Percentiles rank a stretch among this genome's conserved stretches.
These are phyloP conservation scores for Karstenula rhodostoma DNA, from an alignment of 2,329 filamentous ascomycete species.

Conservation along the genomic window DNA sequence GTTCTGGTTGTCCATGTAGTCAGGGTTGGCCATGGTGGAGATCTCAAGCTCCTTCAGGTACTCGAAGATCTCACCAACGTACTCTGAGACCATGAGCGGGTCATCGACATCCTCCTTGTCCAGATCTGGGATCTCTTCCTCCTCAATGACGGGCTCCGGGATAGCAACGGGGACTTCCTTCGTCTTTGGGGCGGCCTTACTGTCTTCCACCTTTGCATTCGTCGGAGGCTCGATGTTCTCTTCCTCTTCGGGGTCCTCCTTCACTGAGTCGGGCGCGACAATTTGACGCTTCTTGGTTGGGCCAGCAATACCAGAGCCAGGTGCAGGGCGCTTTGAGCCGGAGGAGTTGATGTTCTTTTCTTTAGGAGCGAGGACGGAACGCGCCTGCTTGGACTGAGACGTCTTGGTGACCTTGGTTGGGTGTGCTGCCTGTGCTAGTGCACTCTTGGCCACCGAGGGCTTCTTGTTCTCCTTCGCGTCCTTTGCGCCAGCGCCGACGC, in stretches of 20 bases:
- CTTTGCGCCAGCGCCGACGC: slow-evolving; percentile 48
- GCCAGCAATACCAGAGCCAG: slow-evolving; percentile 73
- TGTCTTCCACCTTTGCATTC: slow-evolving; percentile 59
- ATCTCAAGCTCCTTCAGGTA: slow-evolving; percentile 89
- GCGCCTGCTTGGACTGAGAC: slow-evolving; percentile 66
- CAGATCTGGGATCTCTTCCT: slow-evolving; percentile 63
- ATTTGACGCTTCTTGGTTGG: slow-evolving; percentile 73
- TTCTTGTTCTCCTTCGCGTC: slow-evolving; percentile 75
- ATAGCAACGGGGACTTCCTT: slow-evolving; percentile 29
- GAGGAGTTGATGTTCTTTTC: slow-evolving; percentile 69
- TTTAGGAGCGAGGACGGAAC: slow-evolving; percentile 71
- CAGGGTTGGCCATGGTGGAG: slow-evolving; percentile 81
- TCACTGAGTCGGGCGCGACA: slow-evolving; percentile 58
- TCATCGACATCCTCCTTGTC: slow-evolving; percentile 91
- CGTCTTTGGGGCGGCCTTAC: slow-evolving; percentile 20
- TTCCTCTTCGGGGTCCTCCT: slow-evolving; percentile 62
- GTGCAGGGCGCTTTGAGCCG: slow-evolving; percentile 76
- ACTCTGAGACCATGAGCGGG: slow-evolving; percentile 97
- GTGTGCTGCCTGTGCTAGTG: slow-evolving; percentile 78
- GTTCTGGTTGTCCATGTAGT: slow-evolving; percentile 95
- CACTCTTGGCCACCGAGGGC: slow-evolving; percentile 63
- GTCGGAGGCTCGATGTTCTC: slow-evolving; percentile 66
- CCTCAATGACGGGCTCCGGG: slow-evolving; percentile 34
- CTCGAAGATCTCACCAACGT: slow-evolving; percentile 96
- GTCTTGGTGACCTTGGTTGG: slow-evolving; percentile 83